Base-by-base conservation (phyloP, 169 alveolate genomes). In the Perkinsus marinus region DNA sequence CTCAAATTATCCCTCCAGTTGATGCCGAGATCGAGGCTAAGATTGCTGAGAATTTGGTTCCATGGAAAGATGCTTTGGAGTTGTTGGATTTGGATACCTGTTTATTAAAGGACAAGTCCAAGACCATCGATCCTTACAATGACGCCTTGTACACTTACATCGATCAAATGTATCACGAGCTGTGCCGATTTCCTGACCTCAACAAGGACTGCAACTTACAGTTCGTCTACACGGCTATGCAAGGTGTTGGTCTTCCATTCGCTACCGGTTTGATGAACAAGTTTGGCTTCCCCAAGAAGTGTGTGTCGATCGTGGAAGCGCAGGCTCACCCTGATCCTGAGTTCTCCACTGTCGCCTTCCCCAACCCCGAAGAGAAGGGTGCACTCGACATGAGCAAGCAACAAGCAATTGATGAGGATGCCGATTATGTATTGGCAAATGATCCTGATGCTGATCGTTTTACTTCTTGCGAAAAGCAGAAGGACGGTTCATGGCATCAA, bases 371-470 rank as follows among this genome's bases (percentile, higher is more conserved):
- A 91, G 95, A 94, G 39, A 91, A 94, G 92, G 95, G 96, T 3
- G 94, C 96, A 0, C 92, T 95, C 38, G 92, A 93, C 91, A 93
- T 94, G 39, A 47, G 96, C 16, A 94, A 94, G 10, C 68, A 92
- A 68, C 43, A 92, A 43, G 96, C 95, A n/a, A 95, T 93, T 22
- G 34, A 47, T 34, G 93, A 89, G 39, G 95, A 90, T n/a, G 91
- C 95, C 43, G 94, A 93, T 16, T 41, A 94, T 39, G 93, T 95
- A 39, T 93, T 95, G n/a, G 95, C 95, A 19, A 95, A 94, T 91
- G 97, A 95, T 90, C 97, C 97, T 39, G 96, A 94, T 89, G 97
- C 96, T 39, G 96, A 95, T 69, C 90, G 96, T 41, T 93, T 95
- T 38, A 95, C 94, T n/a, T 89, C 95, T 39, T 95, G 96, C 39